Base-by-base conservation (phyloP, 352 stramenopile species). In the Phytophthora ohioensis region DNA sequence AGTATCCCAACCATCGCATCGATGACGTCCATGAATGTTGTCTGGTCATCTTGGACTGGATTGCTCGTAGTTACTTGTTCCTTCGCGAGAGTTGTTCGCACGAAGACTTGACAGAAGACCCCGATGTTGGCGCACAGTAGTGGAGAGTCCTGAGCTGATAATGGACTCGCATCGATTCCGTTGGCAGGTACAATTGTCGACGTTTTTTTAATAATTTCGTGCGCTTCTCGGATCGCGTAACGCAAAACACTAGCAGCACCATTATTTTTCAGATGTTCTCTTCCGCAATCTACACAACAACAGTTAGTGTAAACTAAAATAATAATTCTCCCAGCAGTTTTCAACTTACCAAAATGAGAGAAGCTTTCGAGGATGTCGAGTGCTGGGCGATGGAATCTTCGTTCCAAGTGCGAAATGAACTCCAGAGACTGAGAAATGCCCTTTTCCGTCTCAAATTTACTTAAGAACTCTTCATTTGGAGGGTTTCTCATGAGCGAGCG, bases 291-390 rank as follows among this genome's bases (percentile, higher is more conserved):
- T 74, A 17, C n/a, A 57, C 34, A 43, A 3, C 21, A 51, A 13
- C 10, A 49, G 30, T 1, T 9, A 27, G 21, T 31, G 27, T 4
- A 36, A 57, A 15, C 5, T 7, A 38, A 9, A 54, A 27, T 42
- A 27, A 17, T 36, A 39, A 53, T 42, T 51, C 6, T 35, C 3
- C 4, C 39, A 32, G 17, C 13, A 27, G 13, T 39, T 49, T 39
- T 34, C n/a, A 58, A 67, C 71, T 54, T 76, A 91, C 82, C 76
- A 42, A 76, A 71, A 11, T 75, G 67, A 3, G 84, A 92, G 30
- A 90, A 80, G 8, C 56, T 80, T 48, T 87, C 80, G 4, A 88
- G 13, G 36, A 86, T 88, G 10, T 78, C 68, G 4, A 92, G 80
- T 47, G 76, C 48, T 8, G 69, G 71, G 0, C 51, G 55, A 47